A percentile compares a stretch with the other conserved stretches of the same genome.
These are phyloP conservation scores for Phytophthora chlamydospora DNA, from an alignment of 352 stramenopile genomes.

Conservation along the genomic window DNA sequence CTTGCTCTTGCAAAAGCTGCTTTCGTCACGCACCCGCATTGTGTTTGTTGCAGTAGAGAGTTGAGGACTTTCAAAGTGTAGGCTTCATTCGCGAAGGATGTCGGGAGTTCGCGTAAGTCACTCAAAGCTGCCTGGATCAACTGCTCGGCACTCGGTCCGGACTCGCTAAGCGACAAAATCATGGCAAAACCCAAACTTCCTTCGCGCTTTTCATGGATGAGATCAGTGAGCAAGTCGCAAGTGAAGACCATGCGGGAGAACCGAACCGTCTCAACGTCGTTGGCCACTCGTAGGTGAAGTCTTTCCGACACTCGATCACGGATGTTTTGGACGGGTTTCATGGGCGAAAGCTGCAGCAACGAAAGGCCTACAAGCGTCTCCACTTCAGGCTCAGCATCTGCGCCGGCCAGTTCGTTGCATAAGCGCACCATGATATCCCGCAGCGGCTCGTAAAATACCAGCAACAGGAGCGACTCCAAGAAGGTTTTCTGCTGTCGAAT, in stretches of 20 bases:
- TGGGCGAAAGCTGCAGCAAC: slow-evolving; percentile 61
- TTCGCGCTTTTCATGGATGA: slow-evolving; percentile 74
- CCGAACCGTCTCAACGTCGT: slow-evolving; percentile 47
- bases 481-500: slow-evolving; percentile 42
- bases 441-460: slow-evolving; percentile 72
- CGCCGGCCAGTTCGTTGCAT: slow-evolving; percentile 48
- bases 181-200: slow-evolving; percentile 63
- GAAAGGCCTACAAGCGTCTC: slow-evolving; percentile 38
- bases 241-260: slow-evolving; percentile 83
- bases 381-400: slow-evolving; percentile 20
- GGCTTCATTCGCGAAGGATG: slow-evolving; percentile 72
- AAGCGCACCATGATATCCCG: slow-evolving; percentile 65
- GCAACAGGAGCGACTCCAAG: slow-evolving; percentile 59
- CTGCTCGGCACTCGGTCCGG: slow-evolving; percentile 35
- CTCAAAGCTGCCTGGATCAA: slow-evolving; percentile 46
- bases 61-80: slow-evolving; percentile 81
- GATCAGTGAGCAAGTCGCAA: slow-evolving; percentile 76
- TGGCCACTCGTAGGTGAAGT: slow-evolving; percentile 27
- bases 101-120: slow-evolving; percentile 59
- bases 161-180: slow-evolving; percentile 48
- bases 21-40: slow-evolving; percentile 78
- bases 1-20: slow-evolving; percentile 37
- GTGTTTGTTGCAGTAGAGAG: slow-evolving; percentile 69
- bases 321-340: slow-evolving; percentile 11
- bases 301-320: slow-evolving; percentile 19